Evolutionary conservation across 2,329 filamentous ascomycete species (phyloP).

Genomic region (Colletotrichum tamarilloi): DNA sequence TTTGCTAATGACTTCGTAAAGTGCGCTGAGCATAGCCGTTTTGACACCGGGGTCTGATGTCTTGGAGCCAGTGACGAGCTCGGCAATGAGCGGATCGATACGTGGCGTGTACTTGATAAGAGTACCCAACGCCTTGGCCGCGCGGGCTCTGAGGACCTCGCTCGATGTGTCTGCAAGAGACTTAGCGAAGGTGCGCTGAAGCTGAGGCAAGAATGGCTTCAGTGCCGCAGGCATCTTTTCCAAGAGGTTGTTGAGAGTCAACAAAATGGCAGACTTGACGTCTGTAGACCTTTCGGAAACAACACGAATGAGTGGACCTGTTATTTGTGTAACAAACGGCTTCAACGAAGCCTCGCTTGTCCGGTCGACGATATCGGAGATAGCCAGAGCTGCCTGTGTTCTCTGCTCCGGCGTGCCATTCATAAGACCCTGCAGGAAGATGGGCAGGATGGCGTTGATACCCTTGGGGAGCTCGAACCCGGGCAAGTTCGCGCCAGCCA

Average conservation of each 20-base stretch:
- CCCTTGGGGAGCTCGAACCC: conserved; percentile 96
- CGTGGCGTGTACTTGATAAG: conserved; percentile 95
- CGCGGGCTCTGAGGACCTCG: conserved; percentile 85
- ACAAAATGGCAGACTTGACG: conserved; percentile 92
- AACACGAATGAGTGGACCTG: conserved; percentile 95
- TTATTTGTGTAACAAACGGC: conserved; percentile 97
- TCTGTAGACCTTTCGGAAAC: conserved; percentile 97
- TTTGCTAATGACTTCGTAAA: conserved; percentile 97
- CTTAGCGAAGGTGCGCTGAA: conserved; percentile 97
- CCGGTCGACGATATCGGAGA: conserved; percentile 95
- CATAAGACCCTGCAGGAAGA: conserved; percentile 97
- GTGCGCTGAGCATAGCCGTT: conserved; percentile 95
- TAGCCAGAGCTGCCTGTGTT: conserved; percentile 89
- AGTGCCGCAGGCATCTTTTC: conserved; percentile 97
- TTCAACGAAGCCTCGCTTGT: conserved; percentile 89
- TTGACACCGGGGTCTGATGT: conserved; percentile 87
- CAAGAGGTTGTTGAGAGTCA: conserved; percentile 93
- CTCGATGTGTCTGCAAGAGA: conserved; percentile 93
- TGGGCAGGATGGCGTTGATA: conserved; percentile 94
- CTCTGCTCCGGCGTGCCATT: conserved; percentile 94
- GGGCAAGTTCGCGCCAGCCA: conserved; percentile 83
- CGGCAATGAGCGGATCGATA: conserved; percentile 91
- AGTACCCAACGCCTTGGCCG: conserved; percentile 93
- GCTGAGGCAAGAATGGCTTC: conserved; percentile 95
- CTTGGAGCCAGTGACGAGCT: conserved; percentile 95